Base-by-base conservation (phyloP, 805 yeast genomes). In the Ogataea haglerorum region DNA sequence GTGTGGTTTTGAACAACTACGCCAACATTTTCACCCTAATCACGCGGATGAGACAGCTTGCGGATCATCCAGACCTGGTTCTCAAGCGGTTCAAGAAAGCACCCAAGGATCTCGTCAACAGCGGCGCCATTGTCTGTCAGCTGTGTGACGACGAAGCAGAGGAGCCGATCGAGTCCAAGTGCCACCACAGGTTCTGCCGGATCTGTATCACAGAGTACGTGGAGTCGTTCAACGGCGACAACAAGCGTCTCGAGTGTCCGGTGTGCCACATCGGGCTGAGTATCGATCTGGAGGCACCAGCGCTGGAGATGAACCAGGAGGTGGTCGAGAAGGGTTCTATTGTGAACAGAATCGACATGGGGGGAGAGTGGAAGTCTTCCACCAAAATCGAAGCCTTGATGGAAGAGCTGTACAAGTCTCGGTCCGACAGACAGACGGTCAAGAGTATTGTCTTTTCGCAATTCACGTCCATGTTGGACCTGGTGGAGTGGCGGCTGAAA, bases 81-180 rank as follows among this genome's bases (percentile, higher is more conserved):
- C 68, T 93, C 57, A 80, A 89, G 51, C 71, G 90, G 38, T 73
- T 61, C 47, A 60, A 81, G 22, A 76, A 76, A 3, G 47, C 51
- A n/a, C 53, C 55, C 5, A 58, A 60, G 26, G 62, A 53, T 16
- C 49, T 61, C 16, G 59, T 45, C 64, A 54, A 50, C 55, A 58
- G 67, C 5, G 75, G 73, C 9, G 78, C 78, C 1, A 76, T 89
- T 9, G 82, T 93, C 30, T 93, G 99, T 58, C 95, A 87, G 51
- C 60, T 93, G 17, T 93, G 99, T 64, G 98, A 90, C 51, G 99
- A 93, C 57, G 97, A 90, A 63, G 97, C 98, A 0, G 98, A 93
- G 62, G 99, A 93, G 46, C 95, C 99, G 0, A 89, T 93, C 34
- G 90, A 85, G 61, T 84, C 96, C 2, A 86, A 84, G 58, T 93